These are phyloP conservation scores for Taphrina communis DNA, from an alignment of 1,139 yeast species.

Conservation along the genomic window DNA sequence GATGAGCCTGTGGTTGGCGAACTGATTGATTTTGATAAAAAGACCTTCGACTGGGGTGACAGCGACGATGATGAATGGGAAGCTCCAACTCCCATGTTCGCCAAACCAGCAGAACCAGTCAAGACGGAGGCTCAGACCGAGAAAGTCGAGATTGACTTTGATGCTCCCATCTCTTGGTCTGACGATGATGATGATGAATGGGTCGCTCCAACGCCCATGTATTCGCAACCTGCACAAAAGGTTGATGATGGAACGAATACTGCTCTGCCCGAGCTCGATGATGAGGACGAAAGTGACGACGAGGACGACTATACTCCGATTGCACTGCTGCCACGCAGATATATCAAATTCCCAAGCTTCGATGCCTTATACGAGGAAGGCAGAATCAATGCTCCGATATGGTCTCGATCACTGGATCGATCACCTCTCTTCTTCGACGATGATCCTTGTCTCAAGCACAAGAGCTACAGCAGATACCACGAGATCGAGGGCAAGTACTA, in stretches of 20 bases:
- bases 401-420: neutral
- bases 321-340: conserved; percentile 7
- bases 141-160: conserved; percentile 1
- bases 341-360: conserved; percentile 1
- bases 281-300: conserved; percentile 2
- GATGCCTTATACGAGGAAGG: conserved; percentile 10
- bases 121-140: conserved; percentile 1
- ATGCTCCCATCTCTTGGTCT: conserved; percentile 14
- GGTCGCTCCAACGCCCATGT: conserved; percentile 21
- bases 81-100: conserved; percentile 18
- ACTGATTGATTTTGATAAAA: conserved; percentile 2
- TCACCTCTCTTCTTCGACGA: conserved; percentile 1
- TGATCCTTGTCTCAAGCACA: conserved; percentile 16
- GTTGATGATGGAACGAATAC: neutral
- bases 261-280: neutral
- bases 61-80: conserved; percentile 16
- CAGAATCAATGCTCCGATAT: conserved; percentile 3
- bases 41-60: conserved; percentile 19
- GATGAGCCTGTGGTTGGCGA: conserved; percentile 11
- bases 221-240: neutral
- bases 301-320: conserved; percentile 1
- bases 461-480: conserved; percentile 5
- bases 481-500: neutral
- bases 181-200: conserved; percentile 15
- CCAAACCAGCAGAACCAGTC: neutral